Evolutionary conservation across 2,329 filamentous ascomycete species (phyloP).

Genomic region (Penicillium sumatraense): DNA sequence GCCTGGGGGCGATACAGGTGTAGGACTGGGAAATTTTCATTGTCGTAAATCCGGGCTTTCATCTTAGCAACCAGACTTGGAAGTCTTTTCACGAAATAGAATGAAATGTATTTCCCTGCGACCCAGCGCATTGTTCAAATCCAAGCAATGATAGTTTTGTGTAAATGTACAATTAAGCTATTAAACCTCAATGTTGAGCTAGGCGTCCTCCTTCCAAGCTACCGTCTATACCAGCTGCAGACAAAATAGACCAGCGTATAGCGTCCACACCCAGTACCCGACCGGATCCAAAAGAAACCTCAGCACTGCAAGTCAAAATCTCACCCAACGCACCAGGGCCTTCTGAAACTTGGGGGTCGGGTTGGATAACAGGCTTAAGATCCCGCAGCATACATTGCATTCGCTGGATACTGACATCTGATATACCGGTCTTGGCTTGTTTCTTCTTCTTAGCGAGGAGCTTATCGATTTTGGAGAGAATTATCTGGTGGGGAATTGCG

Average conservation of each 20-base stretch:
- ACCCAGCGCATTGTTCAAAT: neutral
- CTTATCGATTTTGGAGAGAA: constrained; percentile 70
- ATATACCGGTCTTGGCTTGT: constrained; percentile 37
- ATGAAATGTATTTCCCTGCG: neutral
- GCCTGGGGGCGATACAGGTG: too few species aligned
- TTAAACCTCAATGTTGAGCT: constrained; percentile 4
- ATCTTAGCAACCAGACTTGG: too few species aligned
- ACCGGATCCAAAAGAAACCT: constrained; percentile 52
- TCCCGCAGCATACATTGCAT: constrained; percentile 46
- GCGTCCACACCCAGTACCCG: constrained; percentile 64
- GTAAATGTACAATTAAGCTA: neutral
- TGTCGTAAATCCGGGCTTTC: too few species aligned
- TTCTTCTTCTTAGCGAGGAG: constrained; percentile 46
- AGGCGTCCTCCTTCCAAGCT: constrained; percentile 31
- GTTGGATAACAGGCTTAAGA: constrained; percentile 49
- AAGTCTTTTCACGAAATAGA: too few species aligned
- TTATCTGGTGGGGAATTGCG: constrained; percentile 66
- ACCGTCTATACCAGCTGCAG: constrained; percentile 62
- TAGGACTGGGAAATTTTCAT: too few species aligned
- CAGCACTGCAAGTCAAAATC: constrained; percentile 62
- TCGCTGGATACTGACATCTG: constrained; percentile 30
- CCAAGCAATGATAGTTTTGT: neutral
- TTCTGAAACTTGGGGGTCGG: constrained; percentile 42
- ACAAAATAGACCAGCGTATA: constrained; percentile 67
- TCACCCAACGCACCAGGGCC: constrained; percentile 58